Evolutionary conservation across 1,139 yeast genomes (phyloP), one percentile per base, ranked within the genome.

Genomic region (Lodderomyces parapsilosis): DNA sequence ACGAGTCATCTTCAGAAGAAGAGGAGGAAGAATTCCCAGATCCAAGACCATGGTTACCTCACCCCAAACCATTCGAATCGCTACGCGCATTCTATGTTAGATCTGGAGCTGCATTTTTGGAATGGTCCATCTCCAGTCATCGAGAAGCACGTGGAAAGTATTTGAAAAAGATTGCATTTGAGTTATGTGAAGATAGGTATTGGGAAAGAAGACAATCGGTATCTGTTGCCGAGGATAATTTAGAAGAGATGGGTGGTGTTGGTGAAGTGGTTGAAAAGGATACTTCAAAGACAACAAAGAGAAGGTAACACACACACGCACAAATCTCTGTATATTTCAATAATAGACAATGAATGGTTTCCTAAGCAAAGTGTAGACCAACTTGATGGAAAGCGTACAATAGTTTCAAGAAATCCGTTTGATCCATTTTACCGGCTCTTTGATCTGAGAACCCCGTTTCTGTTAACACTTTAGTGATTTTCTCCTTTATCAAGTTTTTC

Each of bases 161-260:
- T 56, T 76, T 93, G 62, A 90, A 91, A 68, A 84, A 86, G 47
- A 86, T 87, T 34, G 86, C 97, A 0, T 93, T 93, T 60, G 97
- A 90, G 53, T 66, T 91, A 48, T 86, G 95, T 62, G 96, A 91
- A 65, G 94, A 85, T 51, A 80, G 98, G 68, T 93, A 96, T 94
- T 93, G 98, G 98, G 98, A 93, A 61, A 85, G 98, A 69, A 83
- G 98, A 68, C 98, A 93, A 58, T 94, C 85, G 55, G 83, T 91
- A 19, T 83, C 96, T 58, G 76, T 81, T 33, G 87, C 89, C 38
- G 99, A 93, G 65, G 98, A 91, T 55, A 80, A 81, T 57, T 68
- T 88, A 59, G 98, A 91, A 64, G 96, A 89, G 53, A 59, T 86
- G 62, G 96, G 96, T 42, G 97, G 96, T 45, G 93, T 90, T 47